phyloP scores from a whole-genome alignment of 768 basidiomycete species.

The Termitomyces sp. region DNA sequence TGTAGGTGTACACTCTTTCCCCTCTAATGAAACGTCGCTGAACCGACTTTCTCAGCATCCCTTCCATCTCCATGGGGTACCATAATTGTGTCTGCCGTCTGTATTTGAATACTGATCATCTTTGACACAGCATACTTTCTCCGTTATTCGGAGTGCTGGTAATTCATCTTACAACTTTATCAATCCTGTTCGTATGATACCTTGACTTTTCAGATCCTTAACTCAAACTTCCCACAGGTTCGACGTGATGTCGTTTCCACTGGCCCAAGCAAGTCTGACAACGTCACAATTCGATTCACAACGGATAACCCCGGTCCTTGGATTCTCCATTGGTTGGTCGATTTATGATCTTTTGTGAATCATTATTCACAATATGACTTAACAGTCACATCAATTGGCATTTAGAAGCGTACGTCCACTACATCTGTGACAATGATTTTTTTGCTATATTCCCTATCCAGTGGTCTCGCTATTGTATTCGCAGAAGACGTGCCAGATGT shows the following conservation, averaged over 20 bases:
- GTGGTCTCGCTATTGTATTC: no score
- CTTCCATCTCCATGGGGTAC: not conserved
- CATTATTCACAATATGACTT: no score
- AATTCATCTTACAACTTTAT: constrained; percentile 23
- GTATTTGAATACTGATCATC: not conserved
- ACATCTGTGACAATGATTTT: no score
- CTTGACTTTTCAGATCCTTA: not conserved
- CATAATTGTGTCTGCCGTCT: not conserved
- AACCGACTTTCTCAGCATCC: not conserved
- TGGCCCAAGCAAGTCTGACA: constrained; percentile 21
- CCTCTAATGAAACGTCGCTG: not conserved
- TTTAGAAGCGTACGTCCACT: no score
- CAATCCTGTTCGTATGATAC: not conserved
- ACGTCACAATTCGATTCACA: constrained; percentile 41
- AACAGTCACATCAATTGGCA: no score
- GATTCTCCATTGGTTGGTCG: constrained; percentile 40
- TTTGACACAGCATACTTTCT: constrained; percentile 26
- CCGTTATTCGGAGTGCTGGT: constrained; percentile 30
- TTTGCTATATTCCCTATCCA: no score
- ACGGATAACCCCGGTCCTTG: constrained; percentile 49
- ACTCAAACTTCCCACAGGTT: not conserved
- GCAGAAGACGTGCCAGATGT: no score
- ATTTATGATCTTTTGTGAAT: no score
- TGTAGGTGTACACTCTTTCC: constrained; percentile 7
- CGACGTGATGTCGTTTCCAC: constrained; percentile 27